Conservation (phyloP, 2,329 filamentous ascomycete species). For the Setomelanomma holmii region DNA sequence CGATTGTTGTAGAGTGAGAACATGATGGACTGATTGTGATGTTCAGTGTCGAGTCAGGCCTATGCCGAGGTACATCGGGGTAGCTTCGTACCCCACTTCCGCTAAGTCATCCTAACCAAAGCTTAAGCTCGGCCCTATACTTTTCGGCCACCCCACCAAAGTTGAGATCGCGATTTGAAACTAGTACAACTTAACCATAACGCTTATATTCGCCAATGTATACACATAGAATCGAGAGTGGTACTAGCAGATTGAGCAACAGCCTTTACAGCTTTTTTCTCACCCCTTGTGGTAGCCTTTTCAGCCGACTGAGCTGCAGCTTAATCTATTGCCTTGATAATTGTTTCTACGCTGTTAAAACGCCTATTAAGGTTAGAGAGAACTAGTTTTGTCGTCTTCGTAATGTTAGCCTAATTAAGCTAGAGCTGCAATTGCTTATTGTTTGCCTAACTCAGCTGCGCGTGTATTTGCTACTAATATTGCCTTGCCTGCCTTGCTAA, state of each 20-base stretch:
- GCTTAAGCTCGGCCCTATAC: too few relatives aligned
- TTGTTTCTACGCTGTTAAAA: neutral
- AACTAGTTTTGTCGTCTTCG: neutral
- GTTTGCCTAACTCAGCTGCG: neutral
- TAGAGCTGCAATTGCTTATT: neutral
- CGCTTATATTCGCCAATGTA: neutral
- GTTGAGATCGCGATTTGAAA: too few relatives aligned
- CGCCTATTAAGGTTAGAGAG: neutral
- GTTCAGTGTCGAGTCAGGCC: neutral
- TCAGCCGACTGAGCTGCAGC: neutral
- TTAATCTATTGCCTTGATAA: neutral
- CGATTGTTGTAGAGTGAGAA: neutral
- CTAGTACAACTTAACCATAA: neutral
- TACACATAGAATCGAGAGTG: neutral
- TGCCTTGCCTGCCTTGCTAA: constrained; percentile 3
- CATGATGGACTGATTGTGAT: neutral
- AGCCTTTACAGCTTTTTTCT: neutral
- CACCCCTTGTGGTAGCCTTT: neutral
- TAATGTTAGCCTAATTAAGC: neutral
- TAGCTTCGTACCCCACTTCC: neutral
- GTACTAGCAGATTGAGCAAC: neutral
- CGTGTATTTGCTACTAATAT: constrained; percentile 1
- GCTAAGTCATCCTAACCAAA: too few relatives aligned
- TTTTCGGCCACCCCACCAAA: too few relatives aligned
- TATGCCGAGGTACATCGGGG: neutral